Percentiles rank a stretch among this genome's conserved stretches.
Conservation (phyloP, 1,284 basidiomycete species). For the Rhodotorula sp. region DNA sequence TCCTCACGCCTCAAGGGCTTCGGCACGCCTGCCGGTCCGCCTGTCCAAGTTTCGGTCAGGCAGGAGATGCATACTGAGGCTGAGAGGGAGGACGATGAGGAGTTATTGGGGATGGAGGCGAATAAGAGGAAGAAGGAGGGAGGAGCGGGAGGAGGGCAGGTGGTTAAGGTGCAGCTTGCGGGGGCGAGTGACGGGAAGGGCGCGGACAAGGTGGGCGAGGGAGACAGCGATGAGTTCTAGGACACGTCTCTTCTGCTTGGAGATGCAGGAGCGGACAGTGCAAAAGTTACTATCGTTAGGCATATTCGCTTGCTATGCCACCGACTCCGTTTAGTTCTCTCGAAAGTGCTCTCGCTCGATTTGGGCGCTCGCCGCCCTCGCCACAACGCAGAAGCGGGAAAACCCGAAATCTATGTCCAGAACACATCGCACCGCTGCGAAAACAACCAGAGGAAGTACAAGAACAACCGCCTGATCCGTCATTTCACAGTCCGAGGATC, state of each 20-base stretch:
- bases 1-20: background rate
- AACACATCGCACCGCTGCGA: background rate
- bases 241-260: no score
- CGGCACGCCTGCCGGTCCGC: background rate
- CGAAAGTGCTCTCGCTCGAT: no score
- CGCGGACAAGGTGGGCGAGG: background rate
- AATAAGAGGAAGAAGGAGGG: background rate
- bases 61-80: background rate
- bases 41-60: background rate
- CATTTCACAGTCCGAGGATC: constrained; percentile 28
- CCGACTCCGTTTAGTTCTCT: background rate
- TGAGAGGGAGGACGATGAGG: background rate
- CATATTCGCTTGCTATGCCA: background rate
- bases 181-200: background rate
- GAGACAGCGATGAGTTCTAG: background rate
- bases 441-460: background rate
- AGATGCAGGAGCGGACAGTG: no score
- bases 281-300: background rate
- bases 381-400: no score
- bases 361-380: no score
- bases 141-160: background rate
- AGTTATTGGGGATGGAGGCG: background rate
- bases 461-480: background rate
- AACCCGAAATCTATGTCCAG: background rate
- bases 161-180: background rate